Base-by-base conservation (phyloP, 805 yeast genomes). In the Myxozyma lipomycoides region DNA sequence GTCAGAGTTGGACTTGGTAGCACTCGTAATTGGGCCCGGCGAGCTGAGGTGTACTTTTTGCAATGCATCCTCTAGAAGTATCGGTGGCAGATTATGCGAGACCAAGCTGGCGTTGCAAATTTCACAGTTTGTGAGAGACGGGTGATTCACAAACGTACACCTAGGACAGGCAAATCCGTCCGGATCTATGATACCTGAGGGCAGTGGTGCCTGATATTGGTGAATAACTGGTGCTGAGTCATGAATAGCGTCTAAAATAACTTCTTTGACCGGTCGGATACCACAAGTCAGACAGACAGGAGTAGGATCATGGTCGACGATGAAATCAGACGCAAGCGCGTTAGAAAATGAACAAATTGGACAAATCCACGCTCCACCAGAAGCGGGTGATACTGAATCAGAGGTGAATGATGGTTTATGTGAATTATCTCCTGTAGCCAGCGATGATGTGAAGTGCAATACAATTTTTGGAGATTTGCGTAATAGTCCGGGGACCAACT, bases 101-200 rank as follows among this genome's bases (percentile, higher is more conserved):
- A 60, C 50, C 23, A 83, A 64, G 19, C 72, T 71, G 0, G 83
- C 72, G 0, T 96, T 96, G 69, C 98, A 91, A 63, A 93, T 76
- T 66, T 91, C 98, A 67, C 98, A 91, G 55, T 73, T 74, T 34
- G 73, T 67, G 73, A 91, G 72, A 2, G 86, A 79, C 0, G 89
- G 85, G 65, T 90, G 96, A 64, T 91, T 93, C 10, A 79, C 69
- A 62, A 89, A 91, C 0, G 98, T 86, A 60, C 95, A 86, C 10
- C 71, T 64, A 2, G 79, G 73, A 51, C 86, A 81, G 18, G 58
- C 58, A n/a, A 64, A 60, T 12, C 62, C 59, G 32, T 7, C 45
- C 18, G 28, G 9, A 3, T 7, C 10, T 4, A 28, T 7, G 23
- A 30, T 32, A 4, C 30, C 51, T 10, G 21, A 34, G n/a, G 51